phyloP scores from a whole-genome alignment of 1,284 basidiomycete species.

The Golubevia sp. region DNA sequence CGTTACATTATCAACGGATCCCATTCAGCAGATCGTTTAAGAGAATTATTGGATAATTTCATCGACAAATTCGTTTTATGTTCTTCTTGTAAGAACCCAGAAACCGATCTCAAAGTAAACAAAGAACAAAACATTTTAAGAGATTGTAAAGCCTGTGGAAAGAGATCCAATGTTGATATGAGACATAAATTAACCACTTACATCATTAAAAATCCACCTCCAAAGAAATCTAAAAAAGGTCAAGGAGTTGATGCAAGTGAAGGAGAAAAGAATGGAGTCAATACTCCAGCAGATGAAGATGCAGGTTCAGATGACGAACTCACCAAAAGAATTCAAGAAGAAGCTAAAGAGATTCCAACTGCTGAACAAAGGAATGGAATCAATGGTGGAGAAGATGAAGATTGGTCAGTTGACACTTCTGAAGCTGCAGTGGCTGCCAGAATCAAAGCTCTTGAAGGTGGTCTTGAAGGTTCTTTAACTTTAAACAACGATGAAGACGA shows the following conservation, averaged over 20 bases:
- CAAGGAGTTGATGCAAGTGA: too few species aligned
- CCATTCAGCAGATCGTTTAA: slow-evolving; percentile 86
- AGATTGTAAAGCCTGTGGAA: slow-evolving; percentile 98
- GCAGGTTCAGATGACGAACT: slow-evolving; percentile 64
- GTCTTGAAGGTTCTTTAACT: slow-evolving; percentile 67
- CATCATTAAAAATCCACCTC: slow-evolving; percentile 93
- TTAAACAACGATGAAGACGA: slow-evolving; percentile 72
- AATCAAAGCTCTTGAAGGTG: slow-evolving; percentile 75
- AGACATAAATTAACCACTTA: slow-evolving; percentile 94
- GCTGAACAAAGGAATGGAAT: slow-evolving; percentile 66
- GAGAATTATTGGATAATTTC: slow-evolving; percentile 93
- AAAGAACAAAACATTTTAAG: slow-evolving; percentile 85
- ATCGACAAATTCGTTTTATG: slow-evolving; percentile 97
- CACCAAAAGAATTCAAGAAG: slow-evolving; percentile 67
- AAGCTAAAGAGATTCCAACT: slow-evolving; percentile 55
- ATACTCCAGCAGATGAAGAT: slow-evolving; percentile 44
- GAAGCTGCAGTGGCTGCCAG: slow-evolving; percentile 88
- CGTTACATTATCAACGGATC: slow-evolving; percentile 99
- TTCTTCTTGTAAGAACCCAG: slow-evolving; percentile 97
- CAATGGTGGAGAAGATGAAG: slow-evolving; percentile 68
- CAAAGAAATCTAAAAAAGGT: slow-evolving; percentile 68
- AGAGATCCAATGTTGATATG: slow-evolving; percentile 91
- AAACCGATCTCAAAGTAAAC: slow-evolving; percentile 92
- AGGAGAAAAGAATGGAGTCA: slow-evolving; percentile 42
- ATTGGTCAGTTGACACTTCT: slow-evolving; percentile 89